Percentiles rank a stretch among this genome's conserved stretches.
Conservation (phyloP, 2,329 filamentous ascomycete species). For the Colletotrichum trifolii region DNA sequence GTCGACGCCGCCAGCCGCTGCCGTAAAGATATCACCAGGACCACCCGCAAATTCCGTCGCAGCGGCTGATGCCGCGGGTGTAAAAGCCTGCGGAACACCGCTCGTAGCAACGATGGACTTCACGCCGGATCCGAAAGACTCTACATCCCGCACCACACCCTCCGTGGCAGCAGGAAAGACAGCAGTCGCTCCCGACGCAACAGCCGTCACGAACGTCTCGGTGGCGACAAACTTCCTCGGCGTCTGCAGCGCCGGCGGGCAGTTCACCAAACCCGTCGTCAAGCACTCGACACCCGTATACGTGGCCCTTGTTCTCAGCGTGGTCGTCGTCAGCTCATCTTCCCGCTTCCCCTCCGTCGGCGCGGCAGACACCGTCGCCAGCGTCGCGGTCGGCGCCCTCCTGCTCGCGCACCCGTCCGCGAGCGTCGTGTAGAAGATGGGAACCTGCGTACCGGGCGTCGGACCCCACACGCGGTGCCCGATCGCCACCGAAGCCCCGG, state of each 20-base stretch:
- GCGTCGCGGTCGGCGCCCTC: conserved; percentile 41
- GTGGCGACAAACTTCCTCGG: conserved; percentile 53
- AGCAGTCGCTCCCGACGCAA: conserved; percentile 50
- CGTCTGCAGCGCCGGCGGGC: conserved; percentile 61
- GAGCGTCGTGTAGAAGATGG: conserved; percentile 65
- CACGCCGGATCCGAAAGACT: conserved; percentile 9
- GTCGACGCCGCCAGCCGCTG: conserved; percentile 47
- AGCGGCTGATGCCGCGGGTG: neutral
- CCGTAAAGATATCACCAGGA: conserved; percentile 38
- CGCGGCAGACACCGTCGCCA: conserved; percentile 40
- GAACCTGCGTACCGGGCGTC: conserved; percentile 54
- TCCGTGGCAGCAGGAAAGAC: conserved; percentile 47
- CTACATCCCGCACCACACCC: conserved; percentile 2
- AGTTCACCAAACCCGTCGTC: conserved; percentile 56
- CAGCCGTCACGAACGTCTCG: conserved; percentile 52
- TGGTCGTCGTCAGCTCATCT: conserved; percentile 50
- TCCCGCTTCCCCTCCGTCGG: conserved; percentile 33
- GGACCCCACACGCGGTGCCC: conserved; percentile 61
- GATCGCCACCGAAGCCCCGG: conserved; percentile 62
- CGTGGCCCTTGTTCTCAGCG: conserved; percentile 42
- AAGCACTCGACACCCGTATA: conserved; percentile 59
- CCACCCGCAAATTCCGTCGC: neutral
- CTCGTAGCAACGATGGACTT: conserved; percentile 18
- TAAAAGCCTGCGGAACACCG: conserved; percentile 3
- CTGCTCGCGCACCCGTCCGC: conserved; percentile 49